Conservation (phyloP, 202 grass and related monocot genomes). For the Bolboschoenoplectus hybrid region DNA sequence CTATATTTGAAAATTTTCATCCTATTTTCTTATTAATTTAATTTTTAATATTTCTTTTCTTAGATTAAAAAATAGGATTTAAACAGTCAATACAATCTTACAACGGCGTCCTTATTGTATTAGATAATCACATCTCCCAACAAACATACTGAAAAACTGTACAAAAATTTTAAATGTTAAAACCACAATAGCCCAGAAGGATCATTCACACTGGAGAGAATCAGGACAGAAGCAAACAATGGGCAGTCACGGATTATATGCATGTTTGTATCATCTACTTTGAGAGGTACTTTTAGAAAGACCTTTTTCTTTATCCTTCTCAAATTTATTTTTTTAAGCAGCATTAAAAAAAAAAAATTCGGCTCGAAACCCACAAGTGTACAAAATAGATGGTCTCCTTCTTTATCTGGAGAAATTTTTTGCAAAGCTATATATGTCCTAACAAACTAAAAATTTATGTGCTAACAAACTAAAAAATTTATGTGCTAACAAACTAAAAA, state of each 20-base stretch:
- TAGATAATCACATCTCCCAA: no score
- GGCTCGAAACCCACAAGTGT: neutral
- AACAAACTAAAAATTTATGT: neutral
- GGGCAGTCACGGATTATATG: conserved; percentile 24
- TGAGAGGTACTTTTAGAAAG: neutral
- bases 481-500: neutral
- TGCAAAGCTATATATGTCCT: neutral
- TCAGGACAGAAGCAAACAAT: neutral
- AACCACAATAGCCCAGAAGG: neutral
- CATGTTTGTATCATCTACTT: conserved; percentile 5
- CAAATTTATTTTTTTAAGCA: neutral
- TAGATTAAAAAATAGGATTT: no score
- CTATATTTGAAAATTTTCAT: no score
- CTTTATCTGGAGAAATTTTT: neutral
- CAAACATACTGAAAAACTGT: no score
- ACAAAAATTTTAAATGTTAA: neutral
- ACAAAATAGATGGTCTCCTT: neutral
- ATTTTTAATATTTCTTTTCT: no score
- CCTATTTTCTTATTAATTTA: no score
- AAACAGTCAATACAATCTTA: no score
- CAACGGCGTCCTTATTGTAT: no score
- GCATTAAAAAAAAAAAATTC: conserved; percentile 4
- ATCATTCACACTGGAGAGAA: neutral
- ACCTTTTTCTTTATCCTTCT: neutral
- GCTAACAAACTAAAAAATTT: neutral